Conservation (phyloP, 2,329 filamentous ascomycete species). For the Aureobasidium vineae region DNA sequence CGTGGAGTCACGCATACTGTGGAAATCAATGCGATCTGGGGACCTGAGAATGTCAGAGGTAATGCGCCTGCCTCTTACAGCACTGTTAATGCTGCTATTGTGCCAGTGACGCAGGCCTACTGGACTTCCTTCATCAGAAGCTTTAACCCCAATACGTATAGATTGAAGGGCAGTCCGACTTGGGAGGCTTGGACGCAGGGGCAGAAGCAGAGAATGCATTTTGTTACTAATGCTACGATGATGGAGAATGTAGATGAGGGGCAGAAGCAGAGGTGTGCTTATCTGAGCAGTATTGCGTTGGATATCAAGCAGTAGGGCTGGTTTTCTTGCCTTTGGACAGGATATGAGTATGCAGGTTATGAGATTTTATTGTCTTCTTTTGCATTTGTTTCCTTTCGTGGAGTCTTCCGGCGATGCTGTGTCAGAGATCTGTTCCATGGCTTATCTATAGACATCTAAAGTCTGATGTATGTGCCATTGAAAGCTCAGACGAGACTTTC, state of each 20-base stretch:
- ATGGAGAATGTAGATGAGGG: constrained; percentile 42
- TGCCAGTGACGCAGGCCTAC: constrained; percentile 65
- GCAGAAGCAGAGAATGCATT: constrained; percentile 38
- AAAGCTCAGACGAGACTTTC: no score
- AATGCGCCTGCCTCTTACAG: constrained; percentile 57
- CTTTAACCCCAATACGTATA: constrained; percentile 63
- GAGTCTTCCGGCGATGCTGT: no score
- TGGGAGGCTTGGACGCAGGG: constrained; percentile 51
- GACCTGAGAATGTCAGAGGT: constrained; percentile 55
- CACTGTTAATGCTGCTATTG: constrained; percentile 55
- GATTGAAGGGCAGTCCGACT: constrained; percentile 47
- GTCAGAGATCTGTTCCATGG: no score
- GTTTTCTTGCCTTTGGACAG: no score
- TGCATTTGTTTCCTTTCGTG: no score
- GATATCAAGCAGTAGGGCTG: constrained; percentile 51
- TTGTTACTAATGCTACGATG: constrained; percentile 41
- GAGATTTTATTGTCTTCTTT: no score
- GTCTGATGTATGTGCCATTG: no score
- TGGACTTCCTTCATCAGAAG: constrained; percentile 71
- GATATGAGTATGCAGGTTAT: no score
- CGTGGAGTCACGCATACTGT: constrained; percentile 65
- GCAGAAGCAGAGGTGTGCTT: constrained; percentile 49
- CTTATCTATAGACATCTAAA: no score
- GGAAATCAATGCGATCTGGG: constrained; percentile 67
- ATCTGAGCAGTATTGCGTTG: constrained; percentile 51